Evolutionary conservation across 2,329 filamentous ascomycete species (phyloP).

Genomic region (Furcasterigmium furcatum): DNA sequence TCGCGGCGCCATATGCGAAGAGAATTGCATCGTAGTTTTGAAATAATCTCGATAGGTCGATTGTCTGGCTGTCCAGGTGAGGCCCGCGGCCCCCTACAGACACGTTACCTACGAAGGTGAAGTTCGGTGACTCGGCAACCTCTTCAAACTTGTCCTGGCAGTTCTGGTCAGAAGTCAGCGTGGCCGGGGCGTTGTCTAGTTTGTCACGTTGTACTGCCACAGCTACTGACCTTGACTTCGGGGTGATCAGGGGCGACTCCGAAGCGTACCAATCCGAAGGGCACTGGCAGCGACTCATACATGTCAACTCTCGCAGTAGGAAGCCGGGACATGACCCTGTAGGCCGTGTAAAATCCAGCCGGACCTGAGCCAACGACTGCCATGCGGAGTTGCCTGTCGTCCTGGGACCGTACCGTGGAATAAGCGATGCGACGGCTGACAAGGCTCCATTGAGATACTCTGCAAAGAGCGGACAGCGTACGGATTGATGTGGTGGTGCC

Average conservation of each 20-base stretch:
- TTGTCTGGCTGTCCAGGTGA: slow-evolving; percentile 37
- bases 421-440: no score
- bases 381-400: slow-evolving; percentile 63
- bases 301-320: slow-evolving; percentile 78
- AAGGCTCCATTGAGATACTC: no score
- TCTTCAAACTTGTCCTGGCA: slow-evolving; percentile 92
- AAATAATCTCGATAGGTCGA: slow-evolving; percentile 67
- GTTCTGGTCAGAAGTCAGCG: slow-evolving; percentile 54
- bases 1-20: slow-evolving; percentile 87
- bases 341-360: slow-evolving; percentile 92
- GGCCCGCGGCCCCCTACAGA: slow-evolving; percentile 60
- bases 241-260: slow-evolving; percentile 98
- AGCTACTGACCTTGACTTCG: slow-evolving; percentile 78
- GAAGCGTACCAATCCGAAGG: slow-evolving; percentile 87
- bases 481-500: no score
- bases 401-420: background rate
- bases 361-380: slow-evolving; percentile 92
- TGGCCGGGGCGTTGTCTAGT: background rate
- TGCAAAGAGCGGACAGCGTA: no score
- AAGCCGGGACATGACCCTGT: slow-evolving; percentile 76
- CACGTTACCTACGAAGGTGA: slow-evolving; percentile 90
- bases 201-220: background rate
- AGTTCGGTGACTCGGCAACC: slow-evolving; percentile 76
- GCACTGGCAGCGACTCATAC: slow-evolving; percentile 92
- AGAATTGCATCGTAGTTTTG: slow-evolving; percentile 89